phyloP scores from a whole-genome alignment of 805 yeast species.

The Cyberlindnera euphorbiiphila region DNA sequence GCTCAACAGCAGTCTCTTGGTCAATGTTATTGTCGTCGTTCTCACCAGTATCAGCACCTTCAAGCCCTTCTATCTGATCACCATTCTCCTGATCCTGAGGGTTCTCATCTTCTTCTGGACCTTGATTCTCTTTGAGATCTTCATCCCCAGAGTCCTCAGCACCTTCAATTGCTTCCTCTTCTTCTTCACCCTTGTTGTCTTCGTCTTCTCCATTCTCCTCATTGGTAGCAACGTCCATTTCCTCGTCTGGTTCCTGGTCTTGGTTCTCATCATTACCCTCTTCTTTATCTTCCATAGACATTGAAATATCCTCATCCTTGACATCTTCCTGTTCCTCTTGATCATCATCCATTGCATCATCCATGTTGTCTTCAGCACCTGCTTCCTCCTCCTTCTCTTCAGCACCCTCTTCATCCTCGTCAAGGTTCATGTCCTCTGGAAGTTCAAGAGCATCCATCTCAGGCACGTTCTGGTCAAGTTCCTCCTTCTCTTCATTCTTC shows the following conservation, averaged over 20 bases:
- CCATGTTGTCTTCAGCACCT: conserved; percentile 33
- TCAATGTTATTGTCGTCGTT: conserved; percentile 44
- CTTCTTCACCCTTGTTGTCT: conserved; percentile 29
- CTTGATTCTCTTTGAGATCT: conserved; percentile 29
- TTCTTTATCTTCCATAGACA: conserved; percentile 30
- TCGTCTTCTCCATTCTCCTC: conserved; percentile 33
- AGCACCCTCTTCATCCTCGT: conserved; percentile 65
- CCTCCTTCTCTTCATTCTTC: conserved; percentile 61
- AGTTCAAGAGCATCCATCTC: conserved; percentile 84
- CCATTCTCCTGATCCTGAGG: conserved; percentile 40
- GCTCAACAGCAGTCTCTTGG: conserved; percentile 55
- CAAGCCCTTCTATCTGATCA: conserved; percentile 49
- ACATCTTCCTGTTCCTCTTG: conserved; percentile 37
- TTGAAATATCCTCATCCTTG: conserved; percentile 33
- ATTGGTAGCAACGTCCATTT: conserved; percentile 27
- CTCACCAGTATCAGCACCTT: conserved; percentile 44
- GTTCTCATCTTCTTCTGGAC: conserved; percentile 30
- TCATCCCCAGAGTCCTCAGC: conserved; percentile 34
- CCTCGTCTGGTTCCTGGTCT: conserved; percentile 29
- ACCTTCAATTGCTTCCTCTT: conserved; percentile 32
- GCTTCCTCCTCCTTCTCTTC: conserved; percentile 41
- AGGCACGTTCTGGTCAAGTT: conserved; percentile 69
- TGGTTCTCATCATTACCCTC: conserved; percentile 31
- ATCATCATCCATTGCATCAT: conserved; percentile 45
- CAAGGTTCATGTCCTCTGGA: conserved; percentile 90